Percentiles rank a stretch among this genome's conserved stretches.
These are phyloP conservation scores for Grifola frondosa DNA, from an alignment of 1,284 basidiomycete genomes.

Conservation along the genomic window DNA sequence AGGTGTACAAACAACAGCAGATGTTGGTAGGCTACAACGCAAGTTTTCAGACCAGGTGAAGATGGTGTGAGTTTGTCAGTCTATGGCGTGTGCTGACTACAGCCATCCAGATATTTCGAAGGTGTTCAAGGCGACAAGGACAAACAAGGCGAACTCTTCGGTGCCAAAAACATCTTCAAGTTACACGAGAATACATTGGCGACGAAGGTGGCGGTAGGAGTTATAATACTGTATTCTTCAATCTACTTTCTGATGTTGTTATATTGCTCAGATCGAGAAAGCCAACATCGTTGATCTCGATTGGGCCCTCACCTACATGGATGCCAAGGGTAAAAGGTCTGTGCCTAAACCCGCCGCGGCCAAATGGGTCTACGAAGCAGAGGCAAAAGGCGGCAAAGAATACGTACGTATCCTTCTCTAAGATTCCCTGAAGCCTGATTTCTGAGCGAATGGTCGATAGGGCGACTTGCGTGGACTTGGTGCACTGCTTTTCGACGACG, in stretches of 20 bases:
- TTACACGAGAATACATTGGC: conserved; percentile 72
- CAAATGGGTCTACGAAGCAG: conserved; percentile 49
- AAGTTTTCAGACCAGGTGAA: conserved; percentile 72
- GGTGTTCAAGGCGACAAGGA: conserved; percentile 76
- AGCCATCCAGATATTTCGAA: conserved; percentile 76
- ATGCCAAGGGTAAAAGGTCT: conserved; percentile 38
- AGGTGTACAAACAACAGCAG: conserved; percentile 88
- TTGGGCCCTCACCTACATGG: conserved; percentile 74
- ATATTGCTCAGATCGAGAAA: conserved; percentile 60
- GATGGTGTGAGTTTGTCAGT: background rate
- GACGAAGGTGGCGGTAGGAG: conserved; percentile 68
- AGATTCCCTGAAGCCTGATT: background rate
- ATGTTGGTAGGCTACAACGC: conserved; percentile 86
- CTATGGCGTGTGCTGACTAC: no score
- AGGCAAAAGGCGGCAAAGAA: conserved; percentile 50
- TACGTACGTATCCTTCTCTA: conserved; percentile 42
- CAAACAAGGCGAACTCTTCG: conserved; percentile 80
- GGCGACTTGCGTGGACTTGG: conserved; percentile 61
- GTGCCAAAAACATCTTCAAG: conserved; percentile 79
- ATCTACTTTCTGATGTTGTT: conserved; percentile 1
- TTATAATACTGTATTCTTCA: background rate
- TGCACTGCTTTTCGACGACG: conserved; percentile 68
- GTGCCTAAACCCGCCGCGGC: conserved; percentile 31
- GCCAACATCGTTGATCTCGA: conserved; percentile 71
- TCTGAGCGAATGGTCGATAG: conserved; percentile 30